Evolutionary conservation across 805 yeast genomes (phyloP).

Genomic region (Saccharomycopsis guyanensis): DNA sequence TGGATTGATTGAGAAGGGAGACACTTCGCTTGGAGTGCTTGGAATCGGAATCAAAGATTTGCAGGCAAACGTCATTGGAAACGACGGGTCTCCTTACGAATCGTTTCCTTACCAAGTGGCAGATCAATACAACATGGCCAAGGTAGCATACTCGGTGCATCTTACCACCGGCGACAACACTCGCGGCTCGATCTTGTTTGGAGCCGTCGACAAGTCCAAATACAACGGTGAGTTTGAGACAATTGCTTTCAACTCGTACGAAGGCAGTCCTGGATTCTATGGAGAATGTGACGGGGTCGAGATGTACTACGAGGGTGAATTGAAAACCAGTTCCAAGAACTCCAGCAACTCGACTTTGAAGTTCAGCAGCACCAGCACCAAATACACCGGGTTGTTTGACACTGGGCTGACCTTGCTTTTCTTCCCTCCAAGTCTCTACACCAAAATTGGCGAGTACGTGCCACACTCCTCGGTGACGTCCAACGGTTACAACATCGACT

Average conservation of each 20-base stretch:
- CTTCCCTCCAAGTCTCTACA: constrained; percentile 6
- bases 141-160: constrained; percentile 54
- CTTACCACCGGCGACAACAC: constrained; percentile 34
- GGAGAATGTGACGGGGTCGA: constrained; percentile 1
- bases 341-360: not conserved
- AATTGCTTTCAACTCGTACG: constrained; percentile 32
- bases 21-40: constrained; percentile 60
- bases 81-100: constrained; percentile 34
- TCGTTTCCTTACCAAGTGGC: constrained; percentile 62
- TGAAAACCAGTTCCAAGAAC: not conserved
- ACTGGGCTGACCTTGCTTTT: constrained; percentile 14
- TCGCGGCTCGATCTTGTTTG: constrained; percentile 54
- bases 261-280: constrained; percentile 12
- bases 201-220: constrained; percentile 62
- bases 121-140: constrained; percentile 46
- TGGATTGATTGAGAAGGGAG: constrained; percentile 64
- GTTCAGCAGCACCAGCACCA: not conserved
- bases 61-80: constrained; percentile 47
- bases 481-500: constrained; percentile 12
- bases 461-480: constrained; percentile 3
- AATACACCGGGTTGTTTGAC: constrained; percentile 13
- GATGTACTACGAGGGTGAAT: constrained; percentile 2
- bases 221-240: constrained; percentile 44
- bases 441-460: not conserved
- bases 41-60: constrained; percentile 66